A percentile compares a stretch with the other conserved stretches of the same genome.
These are phyloP conservation scores for Phytophthora pisi DNA, from an alignment of 352 stramenopile species.

Conservation along the genomic window DNA sequence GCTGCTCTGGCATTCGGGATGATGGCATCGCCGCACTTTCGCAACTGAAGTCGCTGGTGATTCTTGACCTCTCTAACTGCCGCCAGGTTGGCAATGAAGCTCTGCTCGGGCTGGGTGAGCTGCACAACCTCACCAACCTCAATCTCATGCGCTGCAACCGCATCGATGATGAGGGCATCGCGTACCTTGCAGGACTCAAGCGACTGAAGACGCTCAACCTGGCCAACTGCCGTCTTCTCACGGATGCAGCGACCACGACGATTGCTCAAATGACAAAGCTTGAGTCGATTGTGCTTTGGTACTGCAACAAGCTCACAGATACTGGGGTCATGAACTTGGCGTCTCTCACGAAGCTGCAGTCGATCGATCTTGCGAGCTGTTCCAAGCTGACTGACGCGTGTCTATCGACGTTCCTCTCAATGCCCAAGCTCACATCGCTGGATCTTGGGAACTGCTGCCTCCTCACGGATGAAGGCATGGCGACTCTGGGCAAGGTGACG, in stretches of 20 bases:
- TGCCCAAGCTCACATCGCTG: slow-evolving; percentile 61
- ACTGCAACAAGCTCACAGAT: slow-evolving; percentile 89
- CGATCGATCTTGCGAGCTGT: slow-evolving; percentile 78
- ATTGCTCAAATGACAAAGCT: slow-evolving; percentile 56
- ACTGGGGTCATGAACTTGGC: slow-evolving; percentile 46
- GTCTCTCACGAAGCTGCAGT: slow-evolving; percentile 55
- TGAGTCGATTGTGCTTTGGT: slow-evolving; percentile 77
- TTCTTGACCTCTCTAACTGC: slow-evolving; percentile 79
- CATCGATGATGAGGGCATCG: slow-evolving; percentile 64
- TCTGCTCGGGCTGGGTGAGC: slow-evolving; percentile 54
- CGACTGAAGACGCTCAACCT: slow-evolving; percentile 79
- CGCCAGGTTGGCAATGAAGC: slow-evolving; percentile 73
- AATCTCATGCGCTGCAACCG: slow-evolving; percentile 86
- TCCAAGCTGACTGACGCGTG: slow-evolving; percentile 65
- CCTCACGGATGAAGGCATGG: slow-evolving; percentile 69
- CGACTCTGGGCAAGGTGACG: slow-evolving; percentile 45
- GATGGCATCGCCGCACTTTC: slow-evolving; percentile 57
- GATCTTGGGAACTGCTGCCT: slow-evolving; percentile 86
- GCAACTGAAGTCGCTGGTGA: slow-evolving; percentile 50
- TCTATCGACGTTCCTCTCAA: slow-evolving; percentile 54
- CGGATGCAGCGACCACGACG: slow-evolving; percentile 47
- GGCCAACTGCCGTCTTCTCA: slow-evolving; percentile 81
- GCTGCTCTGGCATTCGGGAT: slow-evolving; percentile 62
- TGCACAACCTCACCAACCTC: slow-evolving; percentile 67
- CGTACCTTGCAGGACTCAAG: slow-evolving; percentile 45